These are phyloP conservation scores for Phytophthora pisi DNA, from an alignment of 352 stramenopile genomes.

Conservation along the genomic window DNA sequence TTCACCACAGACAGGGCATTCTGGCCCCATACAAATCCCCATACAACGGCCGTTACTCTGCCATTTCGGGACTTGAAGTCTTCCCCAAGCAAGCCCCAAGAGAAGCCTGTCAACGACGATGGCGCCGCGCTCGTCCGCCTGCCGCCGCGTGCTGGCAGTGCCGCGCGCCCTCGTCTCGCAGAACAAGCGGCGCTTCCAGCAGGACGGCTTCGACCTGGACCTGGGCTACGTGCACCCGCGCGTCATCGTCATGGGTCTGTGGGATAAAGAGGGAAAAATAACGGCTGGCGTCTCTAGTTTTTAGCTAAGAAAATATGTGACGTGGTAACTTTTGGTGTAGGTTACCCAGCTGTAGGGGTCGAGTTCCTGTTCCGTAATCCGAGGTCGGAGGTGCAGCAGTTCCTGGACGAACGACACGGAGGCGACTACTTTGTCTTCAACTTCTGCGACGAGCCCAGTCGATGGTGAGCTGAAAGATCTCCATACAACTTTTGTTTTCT, in stretches of 20 bases:
- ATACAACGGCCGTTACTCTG: slow-evolving; percentile 29
- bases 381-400: slow-evolving; percentile 55
- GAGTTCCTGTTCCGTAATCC: slow-evolving; percentile 72
- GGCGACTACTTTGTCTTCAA: slow-evolving; percentile 81
- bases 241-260: slow-evolving; percentile 78
- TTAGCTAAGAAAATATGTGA: slow-evolving; percentile 16
- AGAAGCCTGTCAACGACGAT: slow-evolving; percentile 18
- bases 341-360: slow-evolving; percentile 59
- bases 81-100: background rate
- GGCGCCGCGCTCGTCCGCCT: slow-evolving; percentile 27
- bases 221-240: slow-evolving; percentile 77
- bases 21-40: slow-evolving; percentile 8
- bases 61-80: slow-evolving; percentile 19
- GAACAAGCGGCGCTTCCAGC: slow-evolving; percentile 73
- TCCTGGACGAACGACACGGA: slow-evolving; percentile 56
- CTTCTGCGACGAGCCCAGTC: slow-evolving; percentile 65
- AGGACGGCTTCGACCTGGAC: slow-evolving; percentile 71
- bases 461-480: slow-evolving; percentile 38
- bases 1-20: slow-evolving; percentile 8
- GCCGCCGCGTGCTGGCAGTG: slow-evolving; percentile 48
- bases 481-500: background rate
- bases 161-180: slow-evolving; percentile 76
- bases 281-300: slow-evolving; percentile 1
- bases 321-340: slow-evolving; percentile 29
- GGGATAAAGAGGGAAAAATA: slow-evolving; percentile 8